Evolutionary conservation across 1,139 yeast species (phyloP), one percentile per base, ranked within the genome.

Genomic region (Yamadazyma sp.): DNA sequence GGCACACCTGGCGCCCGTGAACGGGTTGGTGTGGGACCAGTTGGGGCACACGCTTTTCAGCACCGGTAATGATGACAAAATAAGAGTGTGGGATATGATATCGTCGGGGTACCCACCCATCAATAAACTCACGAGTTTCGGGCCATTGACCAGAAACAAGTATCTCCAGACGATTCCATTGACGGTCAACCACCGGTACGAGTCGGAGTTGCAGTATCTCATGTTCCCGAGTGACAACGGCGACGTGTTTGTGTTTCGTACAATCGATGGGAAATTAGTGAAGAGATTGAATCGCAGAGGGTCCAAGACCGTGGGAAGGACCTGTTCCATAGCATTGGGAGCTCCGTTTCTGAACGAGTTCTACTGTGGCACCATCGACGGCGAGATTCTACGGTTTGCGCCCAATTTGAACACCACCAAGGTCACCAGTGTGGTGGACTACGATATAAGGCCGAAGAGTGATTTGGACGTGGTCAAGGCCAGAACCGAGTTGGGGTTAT

Each of bases 221-320:
- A 64, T 87, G 56, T 80, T 79, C 50, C 88, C 94, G 3, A 76
- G 92, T 0, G 96, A 89, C 54, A 81, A 75, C 44, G 94, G 95
- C 4, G 95, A 88, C 50, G 62, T 89, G 0, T 73, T 83, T 36
- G 72, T 87, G 35, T 83, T 73, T 49, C 69, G 87, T 18, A 69
- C 81, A 0, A 59, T 70, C 4, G 84, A 81, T 44, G 95, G 95
- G 0, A 81, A 79, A 47, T 60, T 83, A 40, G 73, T 80, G 10
- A 65, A 75, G 4, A 57, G 89, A 38, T 55, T 80, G 14, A 62
- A 63, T 17, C 59, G 81, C 28, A 52, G 48, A 23, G 72, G 73
- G 1, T 47, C 62, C 14, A 62, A 58, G 41, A 57, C 53, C 34
- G 40, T 39, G 17, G 73, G 66, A 10, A 61, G 83, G 36, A 73